These are phyloP conservation scores for Solanum aculeatissimum DNA, from an alignment of 305 asterid species.

Conservation along the genomic window DNA sequence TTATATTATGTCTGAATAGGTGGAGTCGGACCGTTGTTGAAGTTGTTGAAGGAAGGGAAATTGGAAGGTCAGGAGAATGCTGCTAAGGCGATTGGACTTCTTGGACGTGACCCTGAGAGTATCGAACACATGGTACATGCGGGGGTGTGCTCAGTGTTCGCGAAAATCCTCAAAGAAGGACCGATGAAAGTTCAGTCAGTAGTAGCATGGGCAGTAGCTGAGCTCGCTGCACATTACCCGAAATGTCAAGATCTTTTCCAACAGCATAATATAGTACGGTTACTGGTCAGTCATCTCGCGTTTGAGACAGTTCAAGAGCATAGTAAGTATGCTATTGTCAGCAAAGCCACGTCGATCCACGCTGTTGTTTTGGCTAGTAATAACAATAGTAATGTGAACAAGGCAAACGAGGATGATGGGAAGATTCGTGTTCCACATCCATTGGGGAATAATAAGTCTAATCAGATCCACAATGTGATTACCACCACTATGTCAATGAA, in stretches of 20 bases:
- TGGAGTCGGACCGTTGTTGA: constrained; percentile 6
- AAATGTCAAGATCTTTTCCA: constrained; percentile 15
- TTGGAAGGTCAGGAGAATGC: constrained; percentile 17
- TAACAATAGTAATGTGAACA: not conserved
- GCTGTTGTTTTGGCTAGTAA: constrained; percentile 13
- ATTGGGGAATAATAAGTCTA: constrained; percentile 24
- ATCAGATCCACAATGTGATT: constrained; percentile 36
- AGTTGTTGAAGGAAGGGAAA: constrained; percentile 10
- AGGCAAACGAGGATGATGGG: not conserved
- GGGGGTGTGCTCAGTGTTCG: constrained; percentile 7
- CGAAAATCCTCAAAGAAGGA: constrained; percentile 13
- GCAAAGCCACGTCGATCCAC: constrained; percentile 14
- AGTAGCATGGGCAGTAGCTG: constrained; percentile 15
- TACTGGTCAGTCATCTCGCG: constrained; percentile 9
- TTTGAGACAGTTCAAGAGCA: constrained; percentile 10
- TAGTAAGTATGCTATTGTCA: constrained; percentile 8
- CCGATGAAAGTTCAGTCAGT: constrained; percentile 13
- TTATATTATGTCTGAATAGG: not conserved
- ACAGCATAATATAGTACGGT: constrained; percentile 6
- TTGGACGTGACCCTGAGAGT: constrained; percentile 8
- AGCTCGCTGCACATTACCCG: constrained; percentile 9
- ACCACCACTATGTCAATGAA: constrained; percentile 30
- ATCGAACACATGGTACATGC: constrained; percentile 12
- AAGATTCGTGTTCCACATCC: constrained; percentile 25
- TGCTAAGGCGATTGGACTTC: constrained; percentile 9